Evolutionary conservation across 176 grass and related monocot genomes (phyloP), one percentile per base, ranked within the genome.

Genomic region (Bromus sterilis): DNA sequence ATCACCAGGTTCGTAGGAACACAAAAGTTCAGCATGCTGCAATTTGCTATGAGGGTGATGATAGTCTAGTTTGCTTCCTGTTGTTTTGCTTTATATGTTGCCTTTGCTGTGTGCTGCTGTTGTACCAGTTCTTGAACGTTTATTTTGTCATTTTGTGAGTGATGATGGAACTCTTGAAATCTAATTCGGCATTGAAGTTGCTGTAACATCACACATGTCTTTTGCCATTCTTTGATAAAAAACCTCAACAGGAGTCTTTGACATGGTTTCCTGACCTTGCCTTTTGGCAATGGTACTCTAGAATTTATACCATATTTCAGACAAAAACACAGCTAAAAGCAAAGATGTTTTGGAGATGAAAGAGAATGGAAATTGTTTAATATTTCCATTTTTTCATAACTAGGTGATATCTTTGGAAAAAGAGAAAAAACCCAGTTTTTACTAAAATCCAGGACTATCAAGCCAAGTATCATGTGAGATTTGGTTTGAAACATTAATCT

Each of bases 1-100:
- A 99, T 60, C 89, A 99, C 51, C 89, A 99, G 93, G 97, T 96
- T 66, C 7, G 78, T 77, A 35, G n/a, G 64, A 82, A 48, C 56
- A 59, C 44, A 55, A 53, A 85, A 43, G 34, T 43, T 56, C 16
- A 53, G 2, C 21, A 5, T 71, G 11, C 55, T 85, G 34, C 61
- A 63, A 35, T 71, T 76, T 81, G 15, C 49, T 89, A 16, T 48
- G 30, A 74, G 35, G 63, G 44, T 78, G 25, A 36, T 71, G 43
- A 31, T 44, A 26, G 11, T 28, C 41, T 64, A 51, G 56, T 51
- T 74, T 62, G 59, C 34, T 37, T 81, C n/a, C 10, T 78, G 29
- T 46, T 79, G 31, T 74, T 43, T 13, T 63, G 61, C 63, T 66
- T 11, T 39, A 78, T 57, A 3, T 74, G 61, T 78, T 88, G n/a